A percentile compares a stretch with the other conserved stretches of the same genome.
Evolutionary conservation across 805 yeast species (phyloP).

Genomic region (Wickerhamomyces pijperi): DNA sequence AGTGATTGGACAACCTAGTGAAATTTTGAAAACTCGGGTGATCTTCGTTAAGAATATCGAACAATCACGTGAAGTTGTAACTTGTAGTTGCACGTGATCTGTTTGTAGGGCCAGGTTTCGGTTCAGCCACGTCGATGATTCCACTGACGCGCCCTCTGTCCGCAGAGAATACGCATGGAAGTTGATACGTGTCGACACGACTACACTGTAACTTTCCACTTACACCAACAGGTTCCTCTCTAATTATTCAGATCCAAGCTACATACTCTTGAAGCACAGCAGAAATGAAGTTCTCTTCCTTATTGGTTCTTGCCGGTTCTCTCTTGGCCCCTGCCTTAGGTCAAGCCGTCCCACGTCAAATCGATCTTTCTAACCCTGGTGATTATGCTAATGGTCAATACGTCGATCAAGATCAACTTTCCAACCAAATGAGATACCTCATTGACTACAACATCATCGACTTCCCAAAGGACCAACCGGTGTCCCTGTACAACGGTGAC

Average conservation of each 20-base stretch:
- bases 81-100: no score
- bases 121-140: no score
- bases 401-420: constrained; percentile 15
- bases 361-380: constrained; percentile 10
- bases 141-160: no score
- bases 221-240: neutral
- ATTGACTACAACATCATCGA: constrained; percentile 40
- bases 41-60: no score
- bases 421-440: constrained; percentile 31
- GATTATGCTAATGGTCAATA: constrained; percentile 8
- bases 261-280: no score
- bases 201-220: no score
- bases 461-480: constrained; percentile 23
- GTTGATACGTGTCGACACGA: constrained; percentile 7
- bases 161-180: no score
- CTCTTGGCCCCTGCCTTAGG: constrained; percentile 6
- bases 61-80: no score
- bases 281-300: constrained; percentile 11
- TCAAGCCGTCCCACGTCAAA: constrained; percentile 2
- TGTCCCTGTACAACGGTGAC: constrained; percentile 41
- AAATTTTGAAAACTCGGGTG: no score
- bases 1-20: no score
- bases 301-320: constrained; percentile 8
- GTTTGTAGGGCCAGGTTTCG: no score
- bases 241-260: neutral